Base-by-base conservation (phyloP, 1,284 basidiomycete species). In the Abortiporus biennis region DNA sequence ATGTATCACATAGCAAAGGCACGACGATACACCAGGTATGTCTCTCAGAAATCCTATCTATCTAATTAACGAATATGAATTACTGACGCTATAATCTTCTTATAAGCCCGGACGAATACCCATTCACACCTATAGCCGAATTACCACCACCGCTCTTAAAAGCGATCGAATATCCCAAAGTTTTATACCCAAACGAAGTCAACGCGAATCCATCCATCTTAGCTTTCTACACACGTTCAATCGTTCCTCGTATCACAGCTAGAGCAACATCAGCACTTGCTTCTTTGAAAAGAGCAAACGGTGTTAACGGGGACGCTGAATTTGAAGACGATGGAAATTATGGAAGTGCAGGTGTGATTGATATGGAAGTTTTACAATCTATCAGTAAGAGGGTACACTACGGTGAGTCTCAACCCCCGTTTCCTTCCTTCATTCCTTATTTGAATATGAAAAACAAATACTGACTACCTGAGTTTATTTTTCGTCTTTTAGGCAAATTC, bases 301-400 rank as follows among this genome's bases (percentile, higher is more conserved):
- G 84, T n/a, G 76, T 85, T 51, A 57, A 61, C 11, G 81, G 78
- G 3, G 78, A 78, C 48, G 76, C 70, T 36, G 81, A 83, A 55
- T 76, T 72, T 56, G 80, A 88, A 53, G 91, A 95, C 61, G 92
- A 95, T 55, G 92, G 92, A n/a, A 98, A 99, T 64, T 97, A 99
- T 61, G 96, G 96, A 20, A 92, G 86, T 54, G 84, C 93, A 0
- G 92, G 93, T 0, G 93, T 91, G 24, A 77, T 96, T 46, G 96
- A 99, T 58, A 80, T 98, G 31, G 94, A 98, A 62, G 84, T 94
- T 2, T 74, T 99, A 6, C 92, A 96, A 56, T 86, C 93, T 16
- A 83, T 99, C 53, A 92, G 86, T 63, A 86, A 97, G 64, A 80
- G 96, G 27, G 93, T 99, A 40, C 96, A 99, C 64, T 99, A 96